Percentiles rank a stretch among this genome's conserved stretches.
These are phyloP conservation scores for Argentina anserina DNA, from an alignment of 306 rosid species.

Conservation along the genomic window DNA sequence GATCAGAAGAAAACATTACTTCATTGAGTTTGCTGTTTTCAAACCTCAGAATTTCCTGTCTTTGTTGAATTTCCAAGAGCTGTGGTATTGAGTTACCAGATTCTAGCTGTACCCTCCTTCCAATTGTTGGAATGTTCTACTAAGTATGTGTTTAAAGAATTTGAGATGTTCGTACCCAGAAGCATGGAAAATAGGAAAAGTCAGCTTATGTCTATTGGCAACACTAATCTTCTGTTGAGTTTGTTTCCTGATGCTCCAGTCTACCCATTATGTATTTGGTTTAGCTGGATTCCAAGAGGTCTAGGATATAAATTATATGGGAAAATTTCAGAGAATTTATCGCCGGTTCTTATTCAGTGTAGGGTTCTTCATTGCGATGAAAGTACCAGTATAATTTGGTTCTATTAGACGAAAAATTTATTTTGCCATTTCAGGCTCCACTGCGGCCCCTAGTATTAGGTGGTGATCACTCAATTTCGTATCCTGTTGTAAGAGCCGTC, in stretches of 20 bases:
- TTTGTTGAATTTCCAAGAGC: not conserved
- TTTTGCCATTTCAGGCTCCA: constrained; percentile 54
- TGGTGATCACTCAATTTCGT: constrained; percentile 96
- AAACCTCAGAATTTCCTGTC: not conserved
- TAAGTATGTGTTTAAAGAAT: not conserved
- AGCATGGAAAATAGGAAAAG: constrained; percentile 6
- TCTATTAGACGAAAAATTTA: not conserved
- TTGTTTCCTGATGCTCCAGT: not conserved
- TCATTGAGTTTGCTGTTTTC: not conserved
- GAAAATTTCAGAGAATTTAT: not conserved
- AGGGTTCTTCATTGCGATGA: not conserved
- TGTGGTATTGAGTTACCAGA: not conserved
- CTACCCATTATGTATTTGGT: not conserved
- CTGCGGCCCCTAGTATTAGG: constrained; percentile 87
- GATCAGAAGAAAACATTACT: not conserved
- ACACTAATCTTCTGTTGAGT: not conserved
- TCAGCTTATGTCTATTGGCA: not conserved
- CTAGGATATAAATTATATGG: not conserved
- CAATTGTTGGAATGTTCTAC: not conserved
- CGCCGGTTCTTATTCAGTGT: not conserved
- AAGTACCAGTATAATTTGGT: not conserved
- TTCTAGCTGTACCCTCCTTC: not conserved
- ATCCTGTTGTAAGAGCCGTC: constrained; percentile 82
- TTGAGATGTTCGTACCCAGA: not conserved
- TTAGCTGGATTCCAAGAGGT: not conserved